Percentiles rank a stretch among this genome's conserved stretches.
Conservation (phyloP, 192 early-diverging fungal species). For the Entophlyctis luteolus region DNA sequence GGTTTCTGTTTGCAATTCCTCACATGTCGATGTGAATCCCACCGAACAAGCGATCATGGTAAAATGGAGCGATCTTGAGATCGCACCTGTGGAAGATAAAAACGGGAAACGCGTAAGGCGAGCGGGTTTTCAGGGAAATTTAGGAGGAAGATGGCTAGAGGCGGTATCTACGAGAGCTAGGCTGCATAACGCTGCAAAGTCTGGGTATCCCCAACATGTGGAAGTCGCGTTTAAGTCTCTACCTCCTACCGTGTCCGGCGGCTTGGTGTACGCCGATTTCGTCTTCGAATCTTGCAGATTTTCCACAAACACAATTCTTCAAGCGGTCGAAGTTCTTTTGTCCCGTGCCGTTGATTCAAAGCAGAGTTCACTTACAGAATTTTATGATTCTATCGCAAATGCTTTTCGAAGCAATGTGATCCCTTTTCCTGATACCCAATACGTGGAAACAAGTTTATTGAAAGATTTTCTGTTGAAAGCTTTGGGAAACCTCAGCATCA, state of each 20-base stretch:
- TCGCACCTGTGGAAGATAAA: not conserved
- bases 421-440: not conserved
- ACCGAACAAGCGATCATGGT: not conserved
- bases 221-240: not conserved
- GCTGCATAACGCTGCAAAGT: not conserved
- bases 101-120: not conserved
- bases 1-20: not conserved
- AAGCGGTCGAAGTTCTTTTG: not conserved
- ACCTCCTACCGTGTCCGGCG: not conserved
- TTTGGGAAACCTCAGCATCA: not conserved
- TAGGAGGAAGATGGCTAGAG: not conserved
- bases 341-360: not conserved
- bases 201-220: not conserved
- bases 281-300: not conserved
- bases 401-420: not conserved
- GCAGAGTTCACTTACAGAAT: not conserved
- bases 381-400: not conserved
- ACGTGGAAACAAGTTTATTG: not conserved
- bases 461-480: not conserved
- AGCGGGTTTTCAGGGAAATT: not conserved
- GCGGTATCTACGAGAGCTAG: not conserved
- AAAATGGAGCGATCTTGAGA: not conserved
- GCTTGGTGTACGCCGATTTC: not conserved
- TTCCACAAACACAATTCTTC: not conserved
- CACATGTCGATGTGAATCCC: too few relatives aligned